These are phyloP conservation scores for Tylopilus sp. DNA, from an alignment of 1,284 basidiomycete genomes.

Conservation along the genomic window DNA sequence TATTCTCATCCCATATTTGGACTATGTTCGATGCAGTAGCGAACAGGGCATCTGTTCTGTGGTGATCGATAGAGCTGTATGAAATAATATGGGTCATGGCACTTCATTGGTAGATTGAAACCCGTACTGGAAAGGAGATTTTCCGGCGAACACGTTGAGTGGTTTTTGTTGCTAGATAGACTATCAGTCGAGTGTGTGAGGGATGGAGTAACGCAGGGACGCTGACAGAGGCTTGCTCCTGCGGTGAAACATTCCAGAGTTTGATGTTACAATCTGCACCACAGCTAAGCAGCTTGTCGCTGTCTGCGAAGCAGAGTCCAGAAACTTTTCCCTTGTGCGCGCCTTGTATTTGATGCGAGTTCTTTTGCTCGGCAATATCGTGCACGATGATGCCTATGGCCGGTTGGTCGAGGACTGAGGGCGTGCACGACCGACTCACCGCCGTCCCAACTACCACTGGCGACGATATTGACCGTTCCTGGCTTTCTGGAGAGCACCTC, in stretches of 20 bases:
- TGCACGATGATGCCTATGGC: constrained; percentile 81
- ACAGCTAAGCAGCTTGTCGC: constrained; percentile 79
- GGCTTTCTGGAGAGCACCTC: constrained; percentile 83
- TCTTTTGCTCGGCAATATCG: constrained; percentile 70
- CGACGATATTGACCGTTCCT: constrained; percentile 76
- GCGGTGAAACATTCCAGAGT: constrained; percentile 70
- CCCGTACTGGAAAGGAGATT: constrained; percentile 77
- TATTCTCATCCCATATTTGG: constrained; percentile 97
- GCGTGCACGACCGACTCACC: constrained; percentile 42
- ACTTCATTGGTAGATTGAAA: background rate
- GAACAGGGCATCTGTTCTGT: constrained; percentile 82
- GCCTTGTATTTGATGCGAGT: constrained; percentile 65
- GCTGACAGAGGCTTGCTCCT: constrained; percentile 25
- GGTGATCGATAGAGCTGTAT: constrained; percentile 91
- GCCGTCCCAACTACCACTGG: constrained; percentile 94
- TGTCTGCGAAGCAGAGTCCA: constrained; percentile 71
- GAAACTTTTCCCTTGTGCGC: constrained; percentile 95
- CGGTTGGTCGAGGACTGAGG: background rate
- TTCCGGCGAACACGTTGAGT: constrained; percentile 73
- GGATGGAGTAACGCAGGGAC: background rate
- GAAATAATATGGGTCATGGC: constrained; percentile 8
- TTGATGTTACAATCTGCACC: constrained; percentile 92
- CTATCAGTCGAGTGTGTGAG: constrained; percentile 2
- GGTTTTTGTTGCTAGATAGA: constrained; percentile 47
- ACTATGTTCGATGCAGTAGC: constrained; percentile 93